A percentile compares a stretch with the other conserved stretches of the same genome.
Conservation (phyloP, 2,329 filamentous ascomycete genomes). For the Paraphaeosphaeria minitans region DNA sequence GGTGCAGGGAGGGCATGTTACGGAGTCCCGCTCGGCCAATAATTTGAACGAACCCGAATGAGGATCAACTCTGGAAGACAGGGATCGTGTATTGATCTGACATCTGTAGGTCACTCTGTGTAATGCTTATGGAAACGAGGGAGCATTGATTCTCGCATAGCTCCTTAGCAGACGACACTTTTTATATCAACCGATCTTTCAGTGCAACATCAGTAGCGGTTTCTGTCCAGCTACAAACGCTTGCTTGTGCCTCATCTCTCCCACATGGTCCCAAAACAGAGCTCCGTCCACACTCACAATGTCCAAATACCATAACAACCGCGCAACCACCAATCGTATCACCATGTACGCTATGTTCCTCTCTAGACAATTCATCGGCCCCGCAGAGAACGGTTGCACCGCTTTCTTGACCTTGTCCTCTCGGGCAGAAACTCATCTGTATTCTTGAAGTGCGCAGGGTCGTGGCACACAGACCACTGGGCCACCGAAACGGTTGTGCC, state of each 20-base stretch:
- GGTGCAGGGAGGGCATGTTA: not conserved
- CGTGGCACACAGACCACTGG: constrained; percentile 23
- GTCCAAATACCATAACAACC: constrained; percentile 24
- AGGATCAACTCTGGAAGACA: too few relatives aligned
- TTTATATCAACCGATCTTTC: not conserved
- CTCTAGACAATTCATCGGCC: constrained; percentile 23
- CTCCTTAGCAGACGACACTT: too few relatives aligned
- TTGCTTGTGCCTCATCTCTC: constrained; percentile 21
- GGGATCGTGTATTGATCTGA: too few relatives aligned
- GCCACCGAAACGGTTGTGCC: constrained; percentile 22
- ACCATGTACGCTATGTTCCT: constrained; percentile 28
- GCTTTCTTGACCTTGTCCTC: constrained; percentile 24
- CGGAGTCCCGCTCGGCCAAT: not conserved
- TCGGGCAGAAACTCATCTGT: constrained; percentile 36
- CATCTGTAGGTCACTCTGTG: too few relatives aligned
- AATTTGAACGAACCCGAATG: too few relatives aligned
- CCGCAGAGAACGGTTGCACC: constrained; percentile 21
- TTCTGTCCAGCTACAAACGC: constrained; percentile 21
- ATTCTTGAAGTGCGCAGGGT: constrained; percentile 29
- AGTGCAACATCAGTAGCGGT: not conserved
- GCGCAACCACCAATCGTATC: constrained; percentile 20
- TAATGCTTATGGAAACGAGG: too few relatives aligned
- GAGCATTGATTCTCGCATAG: too few relatives aligned
- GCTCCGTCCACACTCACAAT: constrained; percentile 19
- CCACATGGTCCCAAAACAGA: constrained; percentile 20